These are phyloP conservation scores for Phaffia australis DNA, from an alignment of 768 basidiomycete species.

Conservation along the genomic window DNA sequence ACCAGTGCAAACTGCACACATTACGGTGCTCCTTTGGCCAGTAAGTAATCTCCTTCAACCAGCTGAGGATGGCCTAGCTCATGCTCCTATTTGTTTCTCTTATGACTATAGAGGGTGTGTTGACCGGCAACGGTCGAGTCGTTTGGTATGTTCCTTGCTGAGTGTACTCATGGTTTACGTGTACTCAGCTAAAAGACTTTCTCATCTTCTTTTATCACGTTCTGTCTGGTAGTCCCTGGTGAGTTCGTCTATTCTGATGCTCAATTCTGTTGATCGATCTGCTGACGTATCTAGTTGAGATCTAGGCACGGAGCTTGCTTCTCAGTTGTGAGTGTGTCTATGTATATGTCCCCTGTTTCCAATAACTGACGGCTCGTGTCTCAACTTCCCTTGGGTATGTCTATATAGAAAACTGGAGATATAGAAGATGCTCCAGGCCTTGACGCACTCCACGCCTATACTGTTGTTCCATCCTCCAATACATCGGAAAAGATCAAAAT, in stretches of 20 bases:
- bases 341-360: neutral
- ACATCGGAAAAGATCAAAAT: slow-evolving; percentile 59
- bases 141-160: neutral
- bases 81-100: neutral
- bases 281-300: neutral
- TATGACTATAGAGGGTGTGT: slow-evolving; percentile 7
- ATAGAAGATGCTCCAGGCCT: slow-evolving; percentile 80
- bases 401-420: slow-evolving; percentile 14
- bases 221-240: slow-evolving; percentile 4
- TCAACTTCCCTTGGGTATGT: neutral
- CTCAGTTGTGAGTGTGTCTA: neutral
- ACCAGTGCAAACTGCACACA: slow-evolving; percentile 82
- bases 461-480: slow-evolving; percentile 45
- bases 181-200: neutral
- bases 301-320: slow-evolving; percentile 18
- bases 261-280: neutral
- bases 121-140: neutral
- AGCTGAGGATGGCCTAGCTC: neutral
- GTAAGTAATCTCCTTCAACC: slow-evolving; percentile 27
- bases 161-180: neutral
- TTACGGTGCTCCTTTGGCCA: slow-evolving; percentile 76
- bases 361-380: neutral
- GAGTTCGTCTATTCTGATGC: neutral
- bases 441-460: slow-evolving; percentile 65
- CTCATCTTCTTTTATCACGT: neutral